These are phyloP conservation scores for Durio zibethinus DNA, from an alignment of 345 rosid species.

Conservation along the genomic window DNA sequence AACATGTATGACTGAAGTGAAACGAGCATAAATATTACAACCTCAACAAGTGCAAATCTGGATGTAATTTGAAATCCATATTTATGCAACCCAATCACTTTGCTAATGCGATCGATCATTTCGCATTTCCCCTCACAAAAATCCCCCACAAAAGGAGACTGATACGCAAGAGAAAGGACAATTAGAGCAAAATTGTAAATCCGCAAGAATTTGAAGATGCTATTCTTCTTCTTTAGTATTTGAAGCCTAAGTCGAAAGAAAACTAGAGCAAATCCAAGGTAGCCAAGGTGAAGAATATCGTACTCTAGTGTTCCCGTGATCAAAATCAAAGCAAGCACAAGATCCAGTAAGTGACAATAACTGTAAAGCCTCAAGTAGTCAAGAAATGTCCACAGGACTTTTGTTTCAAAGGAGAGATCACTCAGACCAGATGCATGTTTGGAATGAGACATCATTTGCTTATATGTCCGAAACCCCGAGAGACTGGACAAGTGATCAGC, in stretches of 20 bases:
- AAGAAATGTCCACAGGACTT: constrained; percentile 92
- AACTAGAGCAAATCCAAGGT: constrained; percentile 48
- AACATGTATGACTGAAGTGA: constrained; percentile 93
- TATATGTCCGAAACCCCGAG: constrained; percentile 71
- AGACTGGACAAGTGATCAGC: constrained; percentile 79
- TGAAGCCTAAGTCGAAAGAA: constrained; percentile 65
- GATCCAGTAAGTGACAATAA: constrained; percentile 86
- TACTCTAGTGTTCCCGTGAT: constrained; percentile 62
- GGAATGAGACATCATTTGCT: constrained; percentile 64
- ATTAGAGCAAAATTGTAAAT: constrained; percentile 85
- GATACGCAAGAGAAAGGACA: constrained; percentile 86
- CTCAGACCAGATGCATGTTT: constrained; percentile 76
- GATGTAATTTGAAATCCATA: constrained; percentile 88
- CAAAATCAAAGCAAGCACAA: constrained; percentile 76
- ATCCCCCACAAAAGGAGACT: constrained; percentile 82
- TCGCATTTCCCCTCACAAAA: constrained; percentile 52
- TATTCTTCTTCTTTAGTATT: constrained; percentile 87
- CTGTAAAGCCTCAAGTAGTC: constrained; percentile 86
- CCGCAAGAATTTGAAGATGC: constrained; percentile 80
- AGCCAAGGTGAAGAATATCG: constrained; percentile 56
- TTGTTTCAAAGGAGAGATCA: constrained; percentile 93
- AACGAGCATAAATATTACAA: constrained; percentile 80
- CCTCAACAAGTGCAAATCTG: constrained; percentile 90
- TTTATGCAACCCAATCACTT: constrained; percentile 86
- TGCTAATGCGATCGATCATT: constrained; percentile 52